Evolutionary conservation across 768 basidiomycete genomes (phyloP).

Genomic region (Boletus edulis): DNA sequence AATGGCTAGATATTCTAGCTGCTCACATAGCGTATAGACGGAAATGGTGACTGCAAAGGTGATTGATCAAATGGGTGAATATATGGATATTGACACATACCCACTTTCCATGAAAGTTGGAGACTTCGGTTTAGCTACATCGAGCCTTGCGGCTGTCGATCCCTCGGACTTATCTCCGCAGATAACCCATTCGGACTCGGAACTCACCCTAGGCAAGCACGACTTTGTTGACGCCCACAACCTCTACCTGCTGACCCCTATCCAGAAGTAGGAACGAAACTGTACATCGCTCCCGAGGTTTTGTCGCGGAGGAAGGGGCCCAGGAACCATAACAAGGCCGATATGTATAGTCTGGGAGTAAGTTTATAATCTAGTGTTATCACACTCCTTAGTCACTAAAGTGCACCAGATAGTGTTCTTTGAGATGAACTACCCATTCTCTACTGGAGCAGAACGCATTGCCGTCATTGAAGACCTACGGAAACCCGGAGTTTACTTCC

Average conservation of each 20-base stretch:
- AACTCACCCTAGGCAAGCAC: constrained; percentile 69
- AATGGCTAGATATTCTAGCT: not conserved
- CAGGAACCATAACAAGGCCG: constrained; percentile 84
- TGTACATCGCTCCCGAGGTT: constrained; percentile 95
- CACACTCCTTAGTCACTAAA: not conserved
- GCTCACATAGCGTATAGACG: constrained; percentile 46
- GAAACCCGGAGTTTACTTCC: constrained; percentile 72
- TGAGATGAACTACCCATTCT: constrained; percentile 89
- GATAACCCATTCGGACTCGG: constrained; percentile 47
- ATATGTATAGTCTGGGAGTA: constrained; percentile 93
- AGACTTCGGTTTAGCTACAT: constrained; percentile 90
- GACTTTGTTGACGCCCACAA: not conserved
- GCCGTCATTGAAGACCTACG: constrained; percentile 78
- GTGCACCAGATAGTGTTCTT: constrained; percentile 83
- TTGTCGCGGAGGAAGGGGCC: constrained; percentile 58
- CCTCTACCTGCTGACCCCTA: not conserved
- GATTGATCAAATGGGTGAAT: not conserved
- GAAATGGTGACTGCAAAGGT: constrained; percentile 83
- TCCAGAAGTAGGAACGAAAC: constrained; percentile 81
- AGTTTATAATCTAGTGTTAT: constrained; percentile 22
- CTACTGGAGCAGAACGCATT: constrained; percentile 81
- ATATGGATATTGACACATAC: not conserved
- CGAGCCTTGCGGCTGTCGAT: constrained; percentile 75
- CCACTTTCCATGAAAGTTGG: constrained; percentile 51
- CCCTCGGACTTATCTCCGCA: constrained; percentile 61